Evolutionary conservation across 2,329 filamentous ascomycete genomes (phyloP).

Genomic region (Trichoderma atroviride): DNA sequence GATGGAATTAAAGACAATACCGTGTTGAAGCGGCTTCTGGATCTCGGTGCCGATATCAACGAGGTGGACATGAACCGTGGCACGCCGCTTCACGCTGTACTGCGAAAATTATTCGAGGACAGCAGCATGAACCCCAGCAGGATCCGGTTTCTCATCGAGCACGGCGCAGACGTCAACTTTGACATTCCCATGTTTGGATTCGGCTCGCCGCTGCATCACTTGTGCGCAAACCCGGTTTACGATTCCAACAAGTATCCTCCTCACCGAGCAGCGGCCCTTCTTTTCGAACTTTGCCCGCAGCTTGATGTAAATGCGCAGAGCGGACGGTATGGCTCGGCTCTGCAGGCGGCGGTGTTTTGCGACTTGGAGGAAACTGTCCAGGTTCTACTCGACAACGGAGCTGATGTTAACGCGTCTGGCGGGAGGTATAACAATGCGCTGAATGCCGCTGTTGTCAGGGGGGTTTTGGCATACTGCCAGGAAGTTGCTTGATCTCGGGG

Average conservation of each 20-base stretch:
- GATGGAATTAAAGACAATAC: neutral
- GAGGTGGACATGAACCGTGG: neutral
- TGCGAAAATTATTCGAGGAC: neutral
- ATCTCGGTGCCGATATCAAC: neutral
- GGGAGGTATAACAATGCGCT: slow-evolving; percentile 23
- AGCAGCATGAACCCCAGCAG: neutral
- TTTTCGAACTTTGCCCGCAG: slow-evolving; percentile 7
- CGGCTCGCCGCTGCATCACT: slow-evolving; percentile 26
- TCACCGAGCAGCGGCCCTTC: neutral
- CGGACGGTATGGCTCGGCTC: slow-evolving; percentile 27
- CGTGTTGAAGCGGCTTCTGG: neutral
- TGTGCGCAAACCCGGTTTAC: neutral
- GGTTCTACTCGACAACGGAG: slow-evolving; percentile 26
- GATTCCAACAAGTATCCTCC: neutral
- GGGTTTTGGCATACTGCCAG: slow-evolving; percentile 20
- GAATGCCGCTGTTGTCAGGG: slow-evolving; percentile 16
- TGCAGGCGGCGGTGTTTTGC: slow-evolving; percentile 28
- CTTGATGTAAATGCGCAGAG: slow-evolving; percentile 27
- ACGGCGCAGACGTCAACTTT: slow-evolving; percentile 14
- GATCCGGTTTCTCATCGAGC: slow-evolving; percentile 13
- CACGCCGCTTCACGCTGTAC: neutral
- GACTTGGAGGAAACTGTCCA: neutral
- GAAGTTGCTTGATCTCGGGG: slow-evolving; percentile 23
- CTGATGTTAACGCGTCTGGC: slow-evolving; percentile 16
- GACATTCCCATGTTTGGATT: neutral